A percentile compares a stretch with the other conserved stretches of the same genome.
Conservation (phyloP, 305 asterid genomes). For the Fraxinus xanthoxyloides region DNA sequence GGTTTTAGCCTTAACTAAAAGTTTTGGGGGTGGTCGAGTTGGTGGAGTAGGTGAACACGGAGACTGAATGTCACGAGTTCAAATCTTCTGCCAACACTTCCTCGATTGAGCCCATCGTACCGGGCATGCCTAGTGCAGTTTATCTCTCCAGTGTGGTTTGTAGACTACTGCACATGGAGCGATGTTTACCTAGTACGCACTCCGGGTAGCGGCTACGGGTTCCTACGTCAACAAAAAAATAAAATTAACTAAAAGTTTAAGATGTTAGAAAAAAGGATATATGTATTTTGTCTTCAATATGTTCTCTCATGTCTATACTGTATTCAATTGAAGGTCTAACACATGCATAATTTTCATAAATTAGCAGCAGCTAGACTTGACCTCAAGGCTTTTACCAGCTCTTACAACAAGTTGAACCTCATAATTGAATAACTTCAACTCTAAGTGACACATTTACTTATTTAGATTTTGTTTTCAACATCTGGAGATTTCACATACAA, state of each 20-base stretch:
- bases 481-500: background rate
- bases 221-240: no score
- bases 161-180: no score
- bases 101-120: no score
- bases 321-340: background rate
- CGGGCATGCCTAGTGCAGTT: no score
- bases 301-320: background rate
- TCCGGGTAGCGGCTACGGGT: no score
- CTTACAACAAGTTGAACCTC: background rate
- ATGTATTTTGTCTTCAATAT: background rate
- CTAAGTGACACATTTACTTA: background rate
- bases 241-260: background rate
- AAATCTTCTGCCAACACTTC: no score
- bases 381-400: background rate
- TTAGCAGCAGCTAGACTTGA: background rate
- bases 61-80: no score
- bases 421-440: background rate
- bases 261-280: background rate
- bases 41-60: no score
- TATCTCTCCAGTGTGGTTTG: no score
- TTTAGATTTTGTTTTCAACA: background rate
- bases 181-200: no score
- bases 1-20: no score
- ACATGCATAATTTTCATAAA: background rate
- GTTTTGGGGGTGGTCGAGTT: no score